phyloP scores from a whole-genome alignment of 805 yeast genomes.

The Hanseniaspora osmophila region DNA sequence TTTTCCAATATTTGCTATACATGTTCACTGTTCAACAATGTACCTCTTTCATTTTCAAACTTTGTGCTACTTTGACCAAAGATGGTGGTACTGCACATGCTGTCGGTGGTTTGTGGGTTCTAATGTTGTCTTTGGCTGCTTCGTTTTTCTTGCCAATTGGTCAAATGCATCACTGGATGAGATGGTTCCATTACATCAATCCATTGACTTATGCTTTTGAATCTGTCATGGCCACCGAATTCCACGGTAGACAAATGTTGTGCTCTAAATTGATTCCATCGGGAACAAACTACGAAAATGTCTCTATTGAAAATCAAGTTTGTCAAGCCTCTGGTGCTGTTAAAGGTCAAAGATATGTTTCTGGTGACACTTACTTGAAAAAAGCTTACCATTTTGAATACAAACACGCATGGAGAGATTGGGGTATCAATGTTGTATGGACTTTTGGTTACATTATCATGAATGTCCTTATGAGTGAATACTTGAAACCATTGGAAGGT shows the following conservation, averaged over 20 bases:
- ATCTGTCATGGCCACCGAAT: conserved; percentile 42
- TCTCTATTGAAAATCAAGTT: conserved; percentile 27
- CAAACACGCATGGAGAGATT: conserved; percentile 45
- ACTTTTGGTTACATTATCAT: conserved; percentile 24
- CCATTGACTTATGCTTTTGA: conserved; percentile 39
- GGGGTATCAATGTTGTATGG: conserved; percentile 42
- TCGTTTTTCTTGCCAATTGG: conserved; percentile 35
- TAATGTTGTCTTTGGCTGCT: conserved; percentile 44
- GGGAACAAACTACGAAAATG: conserved; percentile 39
- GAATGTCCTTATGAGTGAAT: conserved; percentile 25
- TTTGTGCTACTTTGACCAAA: conserved; percentile 37
- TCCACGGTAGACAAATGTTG: conserved; percentile 36
- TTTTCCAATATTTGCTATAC: conserved; percentile 35
- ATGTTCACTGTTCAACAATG: conserved; percentile 34
- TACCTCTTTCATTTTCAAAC: conserved; percentile 39
- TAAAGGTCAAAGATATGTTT: conserved; percentile 29
- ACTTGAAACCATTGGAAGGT: conserved; percentile 23
- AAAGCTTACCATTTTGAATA: conserved; percentile 27
- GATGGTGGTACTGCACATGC: conserved; percentile 45
- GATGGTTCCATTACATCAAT: conserved; percentile 39
- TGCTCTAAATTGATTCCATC: conserved; percentile 38
- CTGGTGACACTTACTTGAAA: conserved; percentile 36
- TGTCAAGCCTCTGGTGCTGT: conserved; percentile 42
- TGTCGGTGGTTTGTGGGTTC: conserved; percentile 37
- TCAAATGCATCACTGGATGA: conserved; percentile 47